phyloP scores from a whole-genome alignment of 2,329 filamentous ascomycete species.

The Hymenoscyphus fructigenus region DNA sequence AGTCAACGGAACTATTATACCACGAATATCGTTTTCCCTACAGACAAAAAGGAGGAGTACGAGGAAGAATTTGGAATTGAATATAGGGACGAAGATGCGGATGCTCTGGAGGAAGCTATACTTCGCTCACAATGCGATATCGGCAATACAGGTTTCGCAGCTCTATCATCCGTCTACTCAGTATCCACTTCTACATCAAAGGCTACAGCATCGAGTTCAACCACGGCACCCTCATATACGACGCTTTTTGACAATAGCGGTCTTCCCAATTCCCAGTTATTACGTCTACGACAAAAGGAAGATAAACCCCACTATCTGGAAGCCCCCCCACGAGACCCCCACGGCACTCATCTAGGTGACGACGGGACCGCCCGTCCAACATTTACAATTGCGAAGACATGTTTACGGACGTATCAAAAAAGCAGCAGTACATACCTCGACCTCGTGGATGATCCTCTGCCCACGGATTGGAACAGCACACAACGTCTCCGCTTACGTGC shows the following conservation, averaged over 20 bases:
- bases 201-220: conserved; percentile 13
- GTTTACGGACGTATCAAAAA: conserved; percentile 54
- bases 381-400: conserved; percentile 54
- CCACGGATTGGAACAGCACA: conserved; percentile 36
- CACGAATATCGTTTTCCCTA: conserved; percentile 48
- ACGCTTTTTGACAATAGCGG: conserved; percentile 15
- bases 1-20: conserved; percentile 67
- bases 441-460: conserved; percentile 52
- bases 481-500: conserved; percentile 50
- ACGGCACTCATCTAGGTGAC: conserved; percentile 50
- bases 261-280: conserved; percentile 30
- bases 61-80: neutral
- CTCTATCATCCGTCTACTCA: neutral
- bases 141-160: neutral
- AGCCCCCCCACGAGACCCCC: conserved; percentile 40
- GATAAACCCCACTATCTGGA: conserved; percentile 41
- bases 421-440: conserved; percentile 57
- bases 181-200: neutral
- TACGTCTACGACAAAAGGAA: conserved; percentile 25
- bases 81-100: conserved; percentile 11
- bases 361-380: conserved; percentile 42
- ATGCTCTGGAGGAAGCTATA: neutral
- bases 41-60: neutral
- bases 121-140: neutral
- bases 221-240: conserved; percentile 10